phyloP scores from a whole-genome alignment of 345 rosid genomes.

The Litchi chinensis region DNA sequence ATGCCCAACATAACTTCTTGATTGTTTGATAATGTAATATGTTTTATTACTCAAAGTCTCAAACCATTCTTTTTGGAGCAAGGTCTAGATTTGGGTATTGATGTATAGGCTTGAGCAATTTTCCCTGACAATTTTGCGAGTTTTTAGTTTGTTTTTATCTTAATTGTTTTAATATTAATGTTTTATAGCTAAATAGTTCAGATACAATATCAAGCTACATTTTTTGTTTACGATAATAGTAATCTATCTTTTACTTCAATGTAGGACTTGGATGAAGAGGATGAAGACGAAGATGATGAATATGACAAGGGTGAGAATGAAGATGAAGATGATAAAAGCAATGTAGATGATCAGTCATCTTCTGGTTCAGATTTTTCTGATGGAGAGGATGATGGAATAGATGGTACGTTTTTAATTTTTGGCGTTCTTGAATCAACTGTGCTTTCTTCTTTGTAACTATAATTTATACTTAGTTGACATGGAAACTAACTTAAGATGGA shows the following conservation, averaged over 20 bases:
- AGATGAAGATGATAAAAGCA: constrained; percentile 29
- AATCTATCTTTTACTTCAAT: background rate
- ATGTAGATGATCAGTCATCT: constrained; percentile 35
- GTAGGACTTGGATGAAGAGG: constrained; percentile 57
- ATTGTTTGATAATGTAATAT: background rate
- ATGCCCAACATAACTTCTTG: background rate
- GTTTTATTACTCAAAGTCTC: background rate
- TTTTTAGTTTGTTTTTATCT: background rate
- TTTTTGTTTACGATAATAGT: background rate
- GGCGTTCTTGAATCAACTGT: background rate
- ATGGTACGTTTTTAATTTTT: constrained; percentile 43
- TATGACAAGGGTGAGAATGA: constrained; percentile 20
- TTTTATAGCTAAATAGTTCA: background rate
- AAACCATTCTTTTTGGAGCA: background rate
- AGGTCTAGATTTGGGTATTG: background rate
- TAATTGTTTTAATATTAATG: background rate
- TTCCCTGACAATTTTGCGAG: background rate
- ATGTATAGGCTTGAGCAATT: background rate
- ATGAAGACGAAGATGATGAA: constrained; percentile 37
- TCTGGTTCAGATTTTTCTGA: constrained; percentile 52
- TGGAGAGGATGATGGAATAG: constrained; percentile 39
- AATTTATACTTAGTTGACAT: background rate
- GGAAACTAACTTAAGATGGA: background rate
- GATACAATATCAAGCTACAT: background rate
- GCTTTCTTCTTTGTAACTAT: background rate